Conservation (phyloP, 345 rosid genomes). For the Heritiera fomes region DNA sequence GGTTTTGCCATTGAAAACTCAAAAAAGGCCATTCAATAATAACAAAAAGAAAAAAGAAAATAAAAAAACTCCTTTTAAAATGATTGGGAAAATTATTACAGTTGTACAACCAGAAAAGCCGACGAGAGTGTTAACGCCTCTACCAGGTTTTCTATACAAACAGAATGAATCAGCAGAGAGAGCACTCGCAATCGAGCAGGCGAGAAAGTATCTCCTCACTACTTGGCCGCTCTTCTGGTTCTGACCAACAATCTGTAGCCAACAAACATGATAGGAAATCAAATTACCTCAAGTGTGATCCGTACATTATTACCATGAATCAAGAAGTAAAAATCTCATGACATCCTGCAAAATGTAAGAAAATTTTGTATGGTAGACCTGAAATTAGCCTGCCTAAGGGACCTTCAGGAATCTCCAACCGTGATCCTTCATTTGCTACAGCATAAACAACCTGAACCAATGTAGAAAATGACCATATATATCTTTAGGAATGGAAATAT, state of each 20-base stretch:
- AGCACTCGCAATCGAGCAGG: slow-evolving; percentile 76
- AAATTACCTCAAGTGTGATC: neutral
- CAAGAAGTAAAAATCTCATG: neutral
- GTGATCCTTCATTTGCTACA: slow-evolving; percentile 82
- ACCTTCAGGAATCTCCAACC: slow-evolving; percentile 88
- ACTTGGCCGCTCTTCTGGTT: slow-evolving; percentile 78
- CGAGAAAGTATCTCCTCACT: slow-evolving; percentile 81
- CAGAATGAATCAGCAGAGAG: slow-evolving; percentile 54
- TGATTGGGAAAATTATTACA: slow-evolving; percentile 32
- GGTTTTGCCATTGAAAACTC: neutral
- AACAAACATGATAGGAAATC: neutral
- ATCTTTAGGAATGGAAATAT: neutral
- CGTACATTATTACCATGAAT: neutral
- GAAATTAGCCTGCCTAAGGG: slow-evolving; percentile 85
- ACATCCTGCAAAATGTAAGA: neutral
- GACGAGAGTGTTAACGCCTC: slow-evolving; percentile 45
- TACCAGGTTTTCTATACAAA: slow-evolving; percentile 55
- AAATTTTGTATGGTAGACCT: slow-evolving; percentile 42
- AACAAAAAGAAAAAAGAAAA: neutral
- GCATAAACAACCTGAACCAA: slow-evolving; percentile 77
- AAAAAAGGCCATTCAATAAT: neutral
- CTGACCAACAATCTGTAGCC: slow-evolving; percentile 85
- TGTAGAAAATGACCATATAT: slow-evolving; percentile 11
- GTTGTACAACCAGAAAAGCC: slow-evolving; percentile 40
- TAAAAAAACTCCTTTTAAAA: slow-evolving; percentile 21